phyloP scores from a whole-genome alignment of 2,329 filamentous ascomycete species.

The Aspergillus sp. region DNA sequence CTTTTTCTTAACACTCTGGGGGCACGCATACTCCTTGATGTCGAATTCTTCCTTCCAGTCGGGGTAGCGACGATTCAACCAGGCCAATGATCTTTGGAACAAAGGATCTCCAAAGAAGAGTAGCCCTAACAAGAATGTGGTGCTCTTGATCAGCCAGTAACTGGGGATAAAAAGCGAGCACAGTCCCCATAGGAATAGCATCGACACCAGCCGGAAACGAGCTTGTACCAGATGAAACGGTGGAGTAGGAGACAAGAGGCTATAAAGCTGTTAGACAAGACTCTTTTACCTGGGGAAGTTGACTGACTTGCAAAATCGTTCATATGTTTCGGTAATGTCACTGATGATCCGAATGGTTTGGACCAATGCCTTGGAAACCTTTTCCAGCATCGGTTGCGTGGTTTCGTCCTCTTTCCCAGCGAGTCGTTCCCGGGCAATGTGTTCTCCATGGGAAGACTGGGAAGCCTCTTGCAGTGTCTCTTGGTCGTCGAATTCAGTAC shows the following conservation, averaged over 20 bases:
- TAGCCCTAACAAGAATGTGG: constrained; percentile 67
- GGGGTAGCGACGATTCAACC: constrained; percentile 54
- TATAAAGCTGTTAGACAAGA: constrained; percentile 18
- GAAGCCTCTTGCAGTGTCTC: constrained; percentile 54
- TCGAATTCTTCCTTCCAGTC: constrained; percentile 76
- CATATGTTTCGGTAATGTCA: constrained; percentile 62
- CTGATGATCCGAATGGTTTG: constrained; percentile 68
- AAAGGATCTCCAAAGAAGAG: constrained; percentile 78
- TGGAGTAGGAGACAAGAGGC: constrained; percentile 60
- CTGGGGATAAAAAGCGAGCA: constrained; percentile 56
- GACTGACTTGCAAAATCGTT: constrained; percentile 59
- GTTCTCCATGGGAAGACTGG: no score
- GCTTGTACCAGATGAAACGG: constrained; percentile 59
- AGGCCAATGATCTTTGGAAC: constrained; percentile 59
- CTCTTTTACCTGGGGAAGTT: background rate
- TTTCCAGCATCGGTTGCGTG: constrained; percentile 74
- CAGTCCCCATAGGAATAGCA: constrained; percentile 52
- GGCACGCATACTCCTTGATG: constrained; percentile 55
- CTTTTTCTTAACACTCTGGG: background rate
- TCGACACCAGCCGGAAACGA: constrained; percentile 54
- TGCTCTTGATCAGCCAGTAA: constrained; percentile 63
- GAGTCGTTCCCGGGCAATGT: constrained; percentile 45
- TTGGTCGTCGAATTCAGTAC: constrained; percentile 65
- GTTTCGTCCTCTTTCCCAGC: constrained; percentile 53
- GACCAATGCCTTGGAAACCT: constrained; percentile 73